phyloP scores from a whole-genome alignment of 2,329 filamentous ascomycete species.

The Arthrobotrys entomopaga region DNA sequence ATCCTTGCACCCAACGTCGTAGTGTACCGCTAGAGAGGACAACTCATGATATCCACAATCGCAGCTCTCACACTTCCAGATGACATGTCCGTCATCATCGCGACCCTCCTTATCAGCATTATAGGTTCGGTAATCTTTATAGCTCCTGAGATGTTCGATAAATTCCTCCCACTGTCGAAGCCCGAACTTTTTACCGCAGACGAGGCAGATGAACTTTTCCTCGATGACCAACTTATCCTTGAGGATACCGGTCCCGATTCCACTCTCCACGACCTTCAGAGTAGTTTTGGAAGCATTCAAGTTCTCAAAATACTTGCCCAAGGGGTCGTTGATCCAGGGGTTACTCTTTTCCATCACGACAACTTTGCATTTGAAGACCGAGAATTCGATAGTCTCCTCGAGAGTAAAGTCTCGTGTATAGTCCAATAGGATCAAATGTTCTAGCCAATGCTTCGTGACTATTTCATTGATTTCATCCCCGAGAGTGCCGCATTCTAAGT shows the following conservation, averaged over 20 bases:
- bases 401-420: conserved; percentile 14
- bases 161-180: conserved; percentile 1
- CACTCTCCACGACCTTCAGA: not conserved
- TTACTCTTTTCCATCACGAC: conserved; percentile 22
- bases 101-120: conserved; percentile 10
- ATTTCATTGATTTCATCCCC: not conserved
- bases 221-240: not conserved
- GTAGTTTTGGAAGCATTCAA: not conserved
- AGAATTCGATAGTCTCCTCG: conserved; percentile 26
- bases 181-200: conserved; percentile 26
- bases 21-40: conserved; percentile 24
- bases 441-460: conserved; percentile 32
- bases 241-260: not conserved
- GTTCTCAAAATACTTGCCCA: conserved; percentile 35
- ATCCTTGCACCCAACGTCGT: conserved; percentile 28
- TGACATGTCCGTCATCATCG: conserved; percentile 19
- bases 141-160: too few species aligned
- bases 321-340: conserved; percentile 37
- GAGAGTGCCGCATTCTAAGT: conserved; percentile 24
- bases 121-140: too few species aligned
- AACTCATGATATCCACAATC: conserved; percentile 26
- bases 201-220: conserved; percentile 27
- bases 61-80: conserved; percentile 43
- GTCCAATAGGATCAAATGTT: conserved; percentile 32
- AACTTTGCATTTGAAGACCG: conserved; percentile 21